A percentile compares a stretch with the other conserved stretches of the same genome.
These are phyloP conservation scores for Saitozyma podzolica DNA, from an alignment of 768 basidiomycete genomes.

Conservation along the genomic window DNA sequence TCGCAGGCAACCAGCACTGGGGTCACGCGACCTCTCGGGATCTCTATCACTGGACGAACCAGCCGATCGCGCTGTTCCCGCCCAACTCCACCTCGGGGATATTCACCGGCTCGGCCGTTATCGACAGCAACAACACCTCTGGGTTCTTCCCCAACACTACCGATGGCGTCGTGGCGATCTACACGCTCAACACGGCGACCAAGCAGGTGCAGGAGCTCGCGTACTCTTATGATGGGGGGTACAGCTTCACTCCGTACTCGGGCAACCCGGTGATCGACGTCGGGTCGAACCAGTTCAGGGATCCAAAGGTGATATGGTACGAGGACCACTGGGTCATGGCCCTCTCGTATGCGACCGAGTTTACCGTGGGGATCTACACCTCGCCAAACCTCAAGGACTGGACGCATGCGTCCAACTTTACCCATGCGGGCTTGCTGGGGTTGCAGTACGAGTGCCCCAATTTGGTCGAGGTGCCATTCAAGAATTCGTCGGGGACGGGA, in stretches of 20 bases:
- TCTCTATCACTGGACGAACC: constrained; percentile 45
- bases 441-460: constrained; percentile 44
- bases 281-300: constrained; percentile 37
- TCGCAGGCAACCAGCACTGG: constrained; percentile 48
- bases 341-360: constrained; percentile 32
- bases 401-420: constrained; percentile 31
- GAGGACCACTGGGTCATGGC: constrained; percentile 44
- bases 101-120: constrained; percentile 40
- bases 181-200: constrained; percentile 38
- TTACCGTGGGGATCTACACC: constrained; percentile 39
- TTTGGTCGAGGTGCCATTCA: constrained; percentile 30
- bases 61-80: constrained; percentile 45
- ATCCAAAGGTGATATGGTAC: constrained; percentile 45
- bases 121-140: constrained; percentile 46
- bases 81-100: constrained; percentile 27
- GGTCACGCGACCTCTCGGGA: constrained; percentile 47
- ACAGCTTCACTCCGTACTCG: constrained; percentile 34
- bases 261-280: constrained; percentile 42
- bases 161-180: constrained; percentile 45
- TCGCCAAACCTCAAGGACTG: constrained; percentile 38
- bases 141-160: constrained; percentile 39
- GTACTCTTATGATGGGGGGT: constrained; percentile 39
- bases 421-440: constrained; percentile 29
- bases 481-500: constrained; percentile 5
- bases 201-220: constrained; percentile 39